These are phyloP conservation scores for Cyclotella baltica DNA, from an alignment of 108 stramenopile species.

Conservation along the genomic window DNA sequence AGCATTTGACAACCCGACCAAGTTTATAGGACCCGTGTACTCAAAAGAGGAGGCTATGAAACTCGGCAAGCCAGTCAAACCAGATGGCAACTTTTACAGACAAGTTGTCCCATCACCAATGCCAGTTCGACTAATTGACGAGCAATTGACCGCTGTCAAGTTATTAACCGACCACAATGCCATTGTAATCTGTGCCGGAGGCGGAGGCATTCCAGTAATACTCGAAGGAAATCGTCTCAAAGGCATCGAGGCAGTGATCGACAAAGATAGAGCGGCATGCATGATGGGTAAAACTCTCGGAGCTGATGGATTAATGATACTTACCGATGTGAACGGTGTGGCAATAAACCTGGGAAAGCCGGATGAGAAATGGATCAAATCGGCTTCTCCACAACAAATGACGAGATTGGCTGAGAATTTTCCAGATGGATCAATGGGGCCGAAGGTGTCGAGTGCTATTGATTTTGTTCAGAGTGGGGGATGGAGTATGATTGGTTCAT, in stretches of 20 bases:
- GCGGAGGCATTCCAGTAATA: constrained; percentile 39
- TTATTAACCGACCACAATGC: constrained; percentile 27
- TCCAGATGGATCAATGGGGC: constrained; percentile 53
- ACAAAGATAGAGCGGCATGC: constrained; percentile 51
- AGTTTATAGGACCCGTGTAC: constrained; percentile 53
- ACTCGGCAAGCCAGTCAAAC: constrained; percentile 41
- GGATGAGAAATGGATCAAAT: constrained; percentile 38
- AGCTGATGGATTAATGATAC: constrained; percentile 51
- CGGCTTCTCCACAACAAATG: constrained; percentile 32
- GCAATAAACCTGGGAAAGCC: constrained; percentile 36
- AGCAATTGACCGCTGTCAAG: constrained; percentile 36
- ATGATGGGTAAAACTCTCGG: constrained; percentile 43
- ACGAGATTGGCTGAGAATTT: constrained; percentile 22
- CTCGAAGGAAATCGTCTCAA: constrained; percentile 14
- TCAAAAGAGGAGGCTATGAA: constrained; percentile 33
- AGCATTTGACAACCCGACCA: constrained; percentile 54
- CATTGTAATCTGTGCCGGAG: constrained; percentile 50
- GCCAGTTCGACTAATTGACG: constrained; percentile 33
- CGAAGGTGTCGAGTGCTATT: constrained; percentile 45
- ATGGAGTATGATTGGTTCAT: constrained; percentile 51
- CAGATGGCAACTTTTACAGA: constrained; percentile 36
- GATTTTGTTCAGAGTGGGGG: constrained; percentile 46
- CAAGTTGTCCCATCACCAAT: constrained; percentile 33
- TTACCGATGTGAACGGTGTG: constrained; percentile 49
- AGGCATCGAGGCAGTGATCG: constrained; percentile 54